Base-by-base conservation (phyloP, 2,329 filamentous ascomycete species). In the Exutisphaerella laricina region DNA sequence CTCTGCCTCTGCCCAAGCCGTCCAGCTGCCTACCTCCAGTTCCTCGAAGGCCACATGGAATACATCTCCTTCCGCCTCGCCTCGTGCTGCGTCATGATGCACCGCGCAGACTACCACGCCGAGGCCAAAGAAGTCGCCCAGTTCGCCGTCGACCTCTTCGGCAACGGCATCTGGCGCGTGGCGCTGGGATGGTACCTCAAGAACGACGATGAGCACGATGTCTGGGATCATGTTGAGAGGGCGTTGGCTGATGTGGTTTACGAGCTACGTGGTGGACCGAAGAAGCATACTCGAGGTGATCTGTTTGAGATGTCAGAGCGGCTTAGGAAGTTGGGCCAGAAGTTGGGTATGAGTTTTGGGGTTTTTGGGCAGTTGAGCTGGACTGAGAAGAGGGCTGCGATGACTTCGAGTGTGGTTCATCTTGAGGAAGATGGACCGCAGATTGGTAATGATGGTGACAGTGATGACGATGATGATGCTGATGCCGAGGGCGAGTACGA, bases 1-100 rank as follows among this genome's bases (percentile, higher is more conserved):
- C 21, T 20, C n/a, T 25, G 12, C 35, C 9, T 29, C n/a, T 23
- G 26, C 39, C 4, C 16, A 5, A 13, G 20, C 29, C 18, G 12
- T 5, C 33, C 26, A 3, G n/a, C 8, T 6, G 31, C 30, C 16
- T 31, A 39, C 37, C 5, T 31, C 26, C 13, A 9, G 25, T 39
- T 28, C 23, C 26, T 30, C 14, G 10, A 21, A 12, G 37, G 28
- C 26, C 25, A 39, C 23, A 9, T 39, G 14, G 25, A 31, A 10
- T 39, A 30, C 37, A 9, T 41, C 18, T 32, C 29, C 4, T 25
- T 25, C 28, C 39, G 39, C 5, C 22, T 41, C 21, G 39, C 39
- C 39, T 12, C 28, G 17, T 17, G 17, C 17, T 18, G 14, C 12
- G 30, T 26, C n/a, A 25, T 23, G n/a, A 25, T 41, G 23, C 17